phyloP scores from a whole-genome alignment of 495 filamentous ascomycete genomes.

The Xylaria longipes region DNA sequence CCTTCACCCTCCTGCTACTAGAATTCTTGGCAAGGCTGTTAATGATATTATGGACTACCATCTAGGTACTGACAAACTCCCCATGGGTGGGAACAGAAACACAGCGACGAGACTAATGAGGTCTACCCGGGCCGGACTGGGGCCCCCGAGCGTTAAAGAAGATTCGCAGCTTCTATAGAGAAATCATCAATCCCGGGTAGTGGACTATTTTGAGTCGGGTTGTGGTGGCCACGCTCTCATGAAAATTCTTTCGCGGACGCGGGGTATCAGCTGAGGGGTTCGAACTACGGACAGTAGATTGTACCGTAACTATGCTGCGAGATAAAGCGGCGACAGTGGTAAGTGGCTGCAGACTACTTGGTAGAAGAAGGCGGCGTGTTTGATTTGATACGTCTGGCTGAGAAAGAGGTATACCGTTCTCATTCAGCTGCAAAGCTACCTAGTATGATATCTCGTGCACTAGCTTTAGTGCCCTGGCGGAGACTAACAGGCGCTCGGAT shows the following conservation, averaged over 20 bases:
- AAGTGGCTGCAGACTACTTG: not conserved
- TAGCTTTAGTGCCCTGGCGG: not conserved
- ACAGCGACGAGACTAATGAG: not conserved
- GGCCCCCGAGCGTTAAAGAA: not conserved
- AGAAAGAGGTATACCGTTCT: not conserved
- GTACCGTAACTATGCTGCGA: not conserved
- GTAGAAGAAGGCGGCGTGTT: not conserved
- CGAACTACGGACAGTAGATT: not conserved
- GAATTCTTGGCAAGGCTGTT: not conserved
- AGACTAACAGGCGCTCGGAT: constrained; percentile 12
- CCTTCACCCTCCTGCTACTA: not conserved
- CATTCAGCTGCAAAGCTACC: constrained; percentile 1
- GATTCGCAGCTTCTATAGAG: not conserved
- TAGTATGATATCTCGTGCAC: not conserved
- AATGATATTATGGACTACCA: not conserved
- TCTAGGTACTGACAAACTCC: not conserved
- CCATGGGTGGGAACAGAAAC: not conserved
- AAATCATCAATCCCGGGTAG: not conserved
- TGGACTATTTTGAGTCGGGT: not conserved
- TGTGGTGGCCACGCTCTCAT: not conserved
- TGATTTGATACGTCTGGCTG: not conserved
- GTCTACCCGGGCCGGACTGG: not conserved
- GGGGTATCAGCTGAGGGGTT: not conserved
- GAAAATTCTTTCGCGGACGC: not conserved
- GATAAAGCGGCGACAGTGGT: constrained; percentile 3